phyloP scores from a whole-genome alignment of 768 basidiomycete genomes.

The Flagelloscypha sp. region DNA sequence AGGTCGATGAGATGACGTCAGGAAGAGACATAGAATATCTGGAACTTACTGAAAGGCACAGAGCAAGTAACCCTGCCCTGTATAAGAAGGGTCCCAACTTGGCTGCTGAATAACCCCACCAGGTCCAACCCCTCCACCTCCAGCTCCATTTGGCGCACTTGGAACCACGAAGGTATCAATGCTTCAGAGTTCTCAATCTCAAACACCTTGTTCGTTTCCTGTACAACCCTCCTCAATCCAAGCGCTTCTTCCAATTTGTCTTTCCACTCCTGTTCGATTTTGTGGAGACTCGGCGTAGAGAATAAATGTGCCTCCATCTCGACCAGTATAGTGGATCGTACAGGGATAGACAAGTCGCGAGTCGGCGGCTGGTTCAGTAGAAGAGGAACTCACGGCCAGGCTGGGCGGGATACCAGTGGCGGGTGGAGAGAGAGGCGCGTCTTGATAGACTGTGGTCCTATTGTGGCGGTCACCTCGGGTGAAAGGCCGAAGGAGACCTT shows the following conservation, averaged over 20 bases:
- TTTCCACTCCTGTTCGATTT: constrained; percentile 80
- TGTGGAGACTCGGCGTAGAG: constrained; percentile 79
- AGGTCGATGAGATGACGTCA: not conserved
- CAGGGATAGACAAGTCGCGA: constrained; percentile 79
- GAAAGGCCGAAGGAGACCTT: constrained; percentile 63
- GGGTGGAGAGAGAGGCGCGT: not conserved
- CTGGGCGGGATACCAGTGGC: constrained; percentile 1
- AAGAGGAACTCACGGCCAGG: constrained; percentile 20
- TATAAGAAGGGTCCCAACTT: constrained; percentile 46
- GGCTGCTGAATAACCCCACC: constrained; percentile 31
- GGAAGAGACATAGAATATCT: not conserved
- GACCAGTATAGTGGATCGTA: constrained; percentile 82
- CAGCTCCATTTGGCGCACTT: constrained; percentile 36
- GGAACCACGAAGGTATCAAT: constrained; percentile 82
- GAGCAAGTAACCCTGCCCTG: constrained; percentile 68
- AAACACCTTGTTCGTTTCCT: constrained; percentile 92
- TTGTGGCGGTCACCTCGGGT: constrained; percentile 32
- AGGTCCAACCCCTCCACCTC: constrained; percentile 4
- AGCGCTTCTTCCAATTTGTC: constrained; percentile 84
- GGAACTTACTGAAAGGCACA: constrained; percentile 53
- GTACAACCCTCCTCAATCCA: constrained; percentile 73
- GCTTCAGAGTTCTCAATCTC: constrained; percentile 87
- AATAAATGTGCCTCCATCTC: constrained; percentile 79
- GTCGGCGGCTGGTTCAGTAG: constrained; percentile 42
- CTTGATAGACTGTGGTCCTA: constrained; percentile 16